These are phyloP conservation scores for Artomyces pyxidatus DNA, from an alignment of 768 basidiomycete species.

Conservation along the genomic window DNA sequence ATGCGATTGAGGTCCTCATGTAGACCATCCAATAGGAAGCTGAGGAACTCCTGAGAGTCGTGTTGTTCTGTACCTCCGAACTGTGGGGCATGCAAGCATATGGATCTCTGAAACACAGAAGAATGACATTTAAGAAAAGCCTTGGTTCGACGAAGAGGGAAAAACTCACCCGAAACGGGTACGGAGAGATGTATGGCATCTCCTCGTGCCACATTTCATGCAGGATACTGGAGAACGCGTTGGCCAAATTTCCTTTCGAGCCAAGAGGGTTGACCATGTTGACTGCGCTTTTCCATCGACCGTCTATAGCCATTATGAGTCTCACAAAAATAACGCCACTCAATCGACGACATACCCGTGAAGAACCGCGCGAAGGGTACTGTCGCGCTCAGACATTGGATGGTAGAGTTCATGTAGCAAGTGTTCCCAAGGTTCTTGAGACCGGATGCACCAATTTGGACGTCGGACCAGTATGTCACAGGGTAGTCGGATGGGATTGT, in stretches of 20 bases:
- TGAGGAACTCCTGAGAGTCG: constrained; percentile 96
- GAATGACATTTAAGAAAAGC: constrained; percentile 11
- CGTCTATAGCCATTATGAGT: constrained; percentile 38
- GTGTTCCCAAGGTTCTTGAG: constrained; percentile 95
- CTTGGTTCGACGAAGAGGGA: neutral
- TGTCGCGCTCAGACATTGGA: constrained; percentile 94
- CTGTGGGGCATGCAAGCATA: constrained; percentile 53
- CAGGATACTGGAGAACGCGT: constrained; percentile 76
- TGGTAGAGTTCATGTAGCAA: constrained; percentile 98
- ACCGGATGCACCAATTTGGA: constrained; percentile 72
- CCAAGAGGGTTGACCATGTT: constrained; percentile 84
- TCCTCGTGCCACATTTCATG: constrained; percentile 86
- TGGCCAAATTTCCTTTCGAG: constrained; percentile 74
- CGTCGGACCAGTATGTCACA: constrained; percentile 77
- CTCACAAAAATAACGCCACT: neutral
- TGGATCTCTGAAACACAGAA: constrained; percentile 44
- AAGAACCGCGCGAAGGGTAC: constrained; percentile 92
- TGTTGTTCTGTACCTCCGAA: constrained; percentile 89
- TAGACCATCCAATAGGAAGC: constrained; percentile 87
- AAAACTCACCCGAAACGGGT: constrained; percentile 65
- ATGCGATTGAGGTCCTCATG: constrained; percentile 96
- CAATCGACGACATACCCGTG: constrained; percentile 46
- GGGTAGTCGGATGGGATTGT: constrained; percentile 71
- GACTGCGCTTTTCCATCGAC: constrained; percentile 73
- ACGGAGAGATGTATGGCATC: constrained; percentile 73